Evolutionary conservation across 2,329 filamentous ascomycete species (phyloP), one percentile per base, ranked within the genome.

Genomic region (Cercospora zeae-maydis): DNA sequence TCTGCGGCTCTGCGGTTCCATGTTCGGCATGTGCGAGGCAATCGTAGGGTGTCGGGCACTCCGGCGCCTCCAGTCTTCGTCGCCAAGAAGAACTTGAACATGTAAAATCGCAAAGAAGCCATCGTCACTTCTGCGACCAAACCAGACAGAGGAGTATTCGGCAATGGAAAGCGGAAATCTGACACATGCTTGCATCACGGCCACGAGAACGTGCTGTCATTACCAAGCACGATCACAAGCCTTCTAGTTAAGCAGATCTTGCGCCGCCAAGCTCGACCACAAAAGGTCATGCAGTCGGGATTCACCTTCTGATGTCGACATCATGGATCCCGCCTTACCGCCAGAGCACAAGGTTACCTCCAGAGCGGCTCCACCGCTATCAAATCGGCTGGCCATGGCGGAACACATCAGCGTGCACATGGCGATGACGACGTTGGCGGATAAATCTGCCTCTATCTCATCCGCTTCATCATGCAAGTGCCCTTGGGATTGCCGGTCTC

Each of bases 371-470:
- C 54, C 54, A 57, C 54, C 34, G 34, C 34, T 45, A 8, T 31
- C 49, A 14, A 11, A 34, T 53, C 49, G 49, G 49, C 49, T 11
- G 27, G 27, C 49, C 27, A 53, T 53, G 31, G 21, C 4, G 54
- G 36, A 14, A 27, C 4, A n/a, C 21, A 47, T 21, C 45, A 59
- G 42, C 34, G 47, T 9, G 51, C 49, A 61, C 58, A 55, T 61
- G 36, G 58, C 61, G 56, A 63, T 63, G 61, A 63, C 61, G 61
- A 59, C 54, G 51, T 34, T 54, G 19, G 34, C 36, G 49, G 33
- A 39, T 47, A 31, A 55, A 10, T 54, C 16, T 56, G 36, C 39
- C 39, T 21, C 10, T 52, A 56, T 11, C 14, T 45, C 36, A 55
- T 21, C 56, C 37, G 27, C 34, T 27, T 27, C 24, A 27, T 27